A percentile compares a stretch with the other conserved stretches of the same genome.
Evolutionary conservation across 495 filamentous ascomycete species (phyloP).

Genomic region (Lindgomyces ingoldianus): DNA sequence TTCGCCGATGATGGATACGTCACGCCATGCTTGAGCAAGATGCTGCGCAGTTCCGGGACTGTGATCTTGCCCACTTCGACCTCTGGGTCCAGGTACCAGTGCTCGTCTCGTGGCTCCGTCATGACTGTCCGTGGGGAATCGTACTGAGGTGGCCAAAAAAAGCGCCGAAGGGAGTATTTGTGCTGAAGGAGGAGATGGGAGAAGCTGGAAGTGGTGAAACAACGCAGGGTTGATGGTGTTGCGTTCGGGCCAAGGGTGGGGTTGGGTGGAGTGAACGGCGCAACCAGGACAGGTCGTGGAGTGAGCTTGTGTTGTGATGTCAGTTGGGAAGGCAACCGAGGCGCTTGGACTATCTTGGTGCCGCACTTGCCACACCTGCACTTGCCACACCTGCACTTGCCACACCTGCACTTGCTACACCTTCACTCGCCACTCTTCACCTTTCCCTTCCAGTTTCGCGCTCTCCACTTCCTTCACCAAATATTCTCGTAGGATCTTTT

Average conservation of each 20-base stretch:
- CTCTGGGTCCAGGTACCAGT: constrained; percentile 73
- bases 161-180: not conserved
- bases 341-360: constrained; percentile 1
- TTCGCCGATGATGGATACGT: constrained; percentile 82
- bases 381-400: not conserved
- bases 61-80: constrained; percentile 85
- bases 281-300: not conserved
- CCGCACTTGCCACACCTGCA: not conserved
- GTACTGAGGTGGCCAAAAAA: not conserved
- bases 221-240: not conserved
- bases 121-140: constrained; percentile 8
- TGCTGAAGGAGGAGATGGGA: not conserved
- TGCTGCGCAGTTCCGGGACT: constrained; percentile 80
- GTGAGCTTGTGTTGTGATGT: constrained; percentile 14
- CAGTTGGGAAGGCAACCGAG: constrained; percentile 13
- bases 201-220: not conserved
- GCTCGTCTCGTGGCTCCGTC: constrained; percentile 22
- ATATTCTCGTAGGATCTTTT: no score
- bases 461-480: no score
- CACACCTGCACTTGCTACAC: not conserved
- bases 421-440: no score
- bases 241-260: not conserved
- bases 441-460: no score
- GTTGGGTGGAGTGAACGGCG: not conserved
- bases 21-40: constrained; percentile 83